Percentiles rank a stretch among this genome's conserved stretches.
These are phyloP conservation scores for Botrytis elliptica DNA, from an alignment of 2,329 filamentous ascomycete genomes.

Conservation along the genomic window DNA sequence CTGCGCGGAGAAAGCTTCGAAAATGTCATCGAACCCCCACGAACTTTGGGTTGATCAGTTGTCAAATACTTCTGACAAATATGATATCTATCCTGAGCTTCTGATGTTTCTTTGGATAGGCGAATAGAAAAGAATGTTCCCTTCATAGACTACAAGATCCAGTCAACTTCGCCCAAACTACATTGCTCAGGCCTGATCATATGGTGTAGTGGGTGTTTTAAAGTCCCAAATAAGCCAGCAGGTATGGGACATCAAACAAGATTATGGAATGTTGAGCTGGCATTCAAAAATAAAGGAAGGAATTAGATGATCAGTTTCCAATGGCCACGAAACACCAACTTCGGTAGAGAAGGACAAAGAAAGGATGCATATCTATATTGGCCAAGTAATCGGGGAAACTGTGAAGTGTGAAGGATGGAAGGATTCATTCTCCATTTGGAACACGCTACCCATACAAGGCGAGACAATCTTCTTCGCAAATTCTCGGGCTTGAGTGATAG, in stretches of 20 bases:
- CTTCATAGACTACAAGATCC: not conserved
- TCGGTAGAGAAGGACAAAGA: not conserved
- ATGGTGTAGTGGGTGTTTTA: not conserved
- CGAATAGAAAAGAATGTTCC: not conserved
- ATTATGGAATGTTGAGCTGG: not conserved
- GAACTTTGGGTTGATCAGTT: not conserved
- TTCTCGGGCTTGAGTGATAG: not conserved
- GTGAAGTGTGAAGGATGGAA: not conserved
- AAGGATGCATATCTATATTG: not conserved
- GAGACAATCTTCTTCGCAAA: not conserved
- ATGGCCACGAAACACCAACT: not conserved
- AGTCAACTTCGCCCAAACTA: not conserved
- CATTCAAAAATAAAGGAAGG: not conserved
- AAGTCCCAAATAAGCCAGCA: not conserved
- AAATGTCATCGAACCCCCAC: not conserved
- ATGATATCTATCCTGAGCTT: not conserved
- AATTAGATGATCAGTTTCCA: not conserved
- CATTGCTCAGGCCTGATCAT: not conserved
- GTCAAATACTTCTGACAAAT: constrained; percentile 8
- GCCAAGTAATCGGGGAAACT: not conserved
- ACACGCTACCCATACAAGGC: constrained; percentile 2
- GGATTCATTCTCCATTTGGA: not conserved
- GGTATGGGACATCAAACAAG: not conserved
- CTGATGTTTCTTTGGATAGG: not conserved
- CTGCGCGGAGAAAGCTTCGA: not conserved